Conservation (phyloP, 768 basidiomycete species). For the Lanmaoa rubissima region DNA sequence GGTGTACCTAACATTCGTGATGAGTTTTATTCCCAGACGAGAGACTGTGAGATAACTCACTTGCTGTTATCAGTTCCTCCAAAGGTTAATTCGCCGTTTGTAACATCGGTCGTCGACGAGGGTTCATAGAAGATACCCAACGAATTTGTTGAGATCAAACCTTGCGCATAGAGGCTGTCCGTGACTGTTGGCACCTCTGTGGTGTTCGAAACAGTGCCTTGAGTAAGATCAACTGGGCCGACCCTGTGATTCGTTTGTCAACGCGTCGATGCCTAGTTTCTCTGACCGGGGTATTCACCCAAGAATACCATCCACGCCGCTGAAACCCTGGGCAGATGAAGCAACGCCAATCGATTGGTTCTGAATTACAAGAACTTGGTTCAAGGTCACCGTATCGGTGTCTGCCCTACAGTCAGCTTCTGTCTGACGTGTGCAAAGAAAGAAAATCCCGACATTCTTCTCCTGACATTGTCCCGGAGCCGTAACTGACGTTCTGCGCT, state of each 20-base stretch:
- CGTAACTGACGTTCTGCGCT: slow-evolving; percentile 49
- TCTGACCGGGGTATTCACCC: slow-evolving; percentile 32
- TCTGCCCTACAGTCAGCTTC: slow-evolving; percentile 29
- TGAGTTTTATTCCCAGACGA: background rate
- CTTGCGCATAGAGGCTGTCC: slow-evolving; percentile 53
- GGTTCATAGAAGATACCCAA: slow-evolving; percentile 56
- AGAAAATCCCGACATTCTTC: slow-evolving; percentile 42
- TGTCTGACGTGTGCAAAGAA: background rate
- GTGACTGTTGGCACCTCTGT: slow-evolving; percentile 50
- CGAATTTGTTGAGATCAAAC: slow-evolving; percentile 42
- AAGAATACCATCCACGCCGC: slow-evolving; percentile 51
- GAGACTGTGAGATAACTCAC: slow-evolving; percentile 20
- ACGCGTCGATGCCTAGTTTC: background rate
- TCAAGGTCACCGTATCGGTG: slow-evolving; percentile 47
- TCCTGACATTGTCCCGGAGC: slow-evolving; percentile 53
- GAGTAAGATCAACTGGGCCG: slow-evolving; percentile 51
- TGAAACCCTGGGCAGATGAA: slow-evolving; percentile 41
- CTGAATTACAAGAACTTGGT: slow-evolving; percentile 39
- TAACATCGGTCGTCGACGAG: slow-evolving; percentile 33
- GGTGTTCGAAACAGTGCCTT: slow-evolving; percentile 40
- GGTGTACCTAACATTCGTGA: slow-evolving; percentile 25
- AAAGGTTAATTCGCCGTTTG: slow-evolving; percentile 57
- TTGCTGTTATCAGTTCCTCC: slow-evolving; percentile 50
- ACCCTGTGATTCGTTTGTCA: slow-evolving; percentile 31
- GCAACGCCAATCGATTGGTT: slow-evolving; percentile 51